Evolutionary conservation across 169 alveolate species (phyloP), one percentile per base, ranked within the genome.

Genomic region (Plasmodium sp.): DNA sequence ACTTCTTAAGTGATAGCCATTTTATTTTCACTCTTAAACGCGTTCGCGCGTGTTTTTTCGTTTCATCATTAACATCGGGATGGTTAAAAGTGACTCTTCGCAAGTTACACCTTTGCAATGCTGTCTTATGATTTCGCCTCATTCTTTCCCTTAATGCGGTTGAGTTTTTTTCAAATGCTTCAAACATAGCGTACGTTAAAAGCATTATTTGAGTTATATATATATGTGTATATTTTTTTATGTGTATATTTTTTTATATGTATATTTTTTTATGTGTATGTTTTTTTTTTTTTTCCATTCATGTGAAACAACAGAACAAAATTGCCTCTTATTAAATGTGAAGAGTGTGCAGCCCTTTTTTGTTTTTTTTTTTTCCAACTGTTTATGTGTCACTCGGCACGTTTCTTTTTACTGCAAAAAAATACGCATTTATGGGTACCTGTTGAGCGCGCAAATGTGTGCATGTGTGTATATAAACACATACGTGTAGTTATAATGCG

Each of bases 281-380:
- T n/a, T n/a, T n/a, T n/a, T 54, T 81, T 22, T 48, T 2, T 54
- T 31, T 22, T 22, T 22, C 16, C 33, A 45, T 51, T 81, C 79
- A 81, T 48, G 71, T 22, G 36, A 81, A 27, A 16, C 62, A 81
- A 81, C 77, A 81, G 88, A 81, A 81, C 77, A 81, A 31, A 81
- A 54, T 54, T 18, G 88, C 39, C 54, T 12, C 88, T 36, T 22
- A 48, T 81, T 51, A 81, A 39, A 74, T 33, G 34, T 74, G 88
- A 81, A 31, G 41, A 16, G 7, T 54, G 45, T 81, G 41, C 39
- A 34, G 39, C 5, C 36, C 36, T 48, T 45, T 51, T 51, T 51
- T 81, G 2, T 81, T 51, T 51, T 81, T 81, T 81, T 81, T 54
- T 27, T 51, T 81, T 81, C 18, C 39, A 62, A 62, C 83, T 74